A percentile compares a stretch with the other conserved stretches of the same genome.
These are phyloP conservation scores for Agapanthus africanus DNA, from an alignment of 106 monocot species.

Conservation along the genomic window DNA sequence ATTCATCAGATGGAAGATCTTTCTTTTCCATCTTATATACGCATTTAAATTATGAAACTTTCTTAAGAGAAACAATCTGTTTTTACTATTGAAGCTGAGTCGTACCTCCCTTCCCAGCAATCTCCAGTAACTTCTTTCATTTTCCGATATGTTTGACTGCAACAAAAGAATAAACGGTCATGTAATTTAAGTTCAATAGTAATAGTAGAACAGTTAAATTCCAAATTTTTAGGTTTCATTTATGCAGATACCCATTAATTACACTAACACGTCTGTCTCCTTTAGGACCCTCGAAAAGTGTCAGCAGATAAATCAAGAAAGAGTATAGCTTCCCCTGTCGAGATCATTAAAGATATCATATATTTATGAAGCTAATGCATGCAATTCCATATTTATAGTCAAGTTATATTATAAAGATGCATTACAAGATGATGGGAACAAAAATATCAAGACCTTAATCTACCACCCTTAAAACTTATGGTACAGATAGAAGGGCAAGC, in stretches of 20 bases:
- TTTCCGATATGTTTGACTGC: constrained; percentile 85
- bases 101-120: constrained; percentile 83
- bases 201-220: not conserved
- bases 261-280: constrained; percentile 67
- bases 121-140: constrained; percentile 83
- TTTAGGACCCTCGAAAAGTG: constrained; percentile 82
- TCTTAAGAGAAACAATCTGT: too few relatives aligned
- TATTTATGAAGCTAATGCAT: not conserved
- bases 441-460: too few relatives aligned
- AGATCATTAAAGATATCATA: constrained; percentile 7
- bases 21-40: too few relatives aligned
- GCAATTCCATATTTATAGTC: not conserved
- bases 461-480: too few relatives aligned
- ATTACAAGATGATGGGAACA: not conserved
- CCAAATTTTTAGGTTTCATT: not conserved
- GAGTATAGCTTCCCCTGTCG: constrained; percentile 75
- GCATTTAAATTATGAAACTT: too few relatives aligned
- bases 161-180: constrained; percentile 9
- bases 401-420: not conserved
- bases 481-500: not conserved
- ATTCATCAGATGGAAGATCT: too few relatives aligned
- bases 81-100: too few relatives aligned
- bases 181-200: constrained; percentile 4
- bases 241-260: not conserved
- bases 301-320: constrained; percentile 85